Evolutionary conservation across 140 eudicot species (phyloP), one percentile per base, ranked within the genome.

Genomic region (Stevia rebaudiana): DNA sequence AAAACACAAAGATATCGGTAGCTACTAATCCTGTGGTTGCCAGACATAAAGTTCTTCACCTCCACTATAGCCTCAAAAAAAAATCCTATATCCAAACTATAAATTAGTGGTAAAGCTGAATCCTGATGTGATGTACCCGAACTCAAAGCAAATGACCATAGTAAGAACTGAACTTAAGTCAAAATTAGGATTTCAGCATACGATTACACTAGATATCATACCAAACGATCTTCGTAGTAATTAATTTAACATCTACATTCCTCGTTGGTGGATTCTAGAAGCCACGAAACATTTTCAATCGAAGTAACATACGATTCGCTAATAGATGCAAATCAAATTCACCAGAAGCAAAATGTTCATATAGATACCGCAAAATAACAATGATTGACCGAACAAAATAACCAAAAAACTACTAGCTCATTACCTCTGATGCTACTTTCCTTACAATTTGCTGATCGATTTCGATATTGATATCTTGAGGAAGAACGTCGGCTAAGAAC

Each of bases 401-500:
- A 39, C 65, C 65, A 18, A 25, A 52, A 37, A 62, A 36, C 39
- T 62, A 63, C 28, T 17, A 42, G 43, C 18, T 73, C 35, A 15
- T 55, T 53, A 73, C 78, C 78, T 73, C 60, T 33, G 67, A 21
- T 33, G 59, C 36, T 54, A 23, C 68, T 65, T 67, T 63, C 44
- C n/a, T 65, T 46, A 59, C 53, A 23, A 16, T 37, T 23, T 17
- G 68, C 62, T 57, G 73, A 57, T 56, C 75, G 72, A 70, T 17
- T 24, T 72, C 77, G 19, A 53, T 48, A 22, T 60, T 68, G 43
- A 86, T 31, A 31, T 35, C 11, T 36, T 80, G 86, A 61, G 98
- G 98, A 61, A 91, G 70, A 18, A 85, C 95, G 15, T 82, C 85
- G 65, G 87, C 73, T 53, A 82, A 76, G 82, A 91, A 81, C 41